A percentile compares a stretch with the other conserved stretches of the same genome.
These are phyloP conservation scores for Wickerhamomyces sp. DNA, from an alignment of 1,139 yeast genomes.

Conservation along the genomic window DNA sequence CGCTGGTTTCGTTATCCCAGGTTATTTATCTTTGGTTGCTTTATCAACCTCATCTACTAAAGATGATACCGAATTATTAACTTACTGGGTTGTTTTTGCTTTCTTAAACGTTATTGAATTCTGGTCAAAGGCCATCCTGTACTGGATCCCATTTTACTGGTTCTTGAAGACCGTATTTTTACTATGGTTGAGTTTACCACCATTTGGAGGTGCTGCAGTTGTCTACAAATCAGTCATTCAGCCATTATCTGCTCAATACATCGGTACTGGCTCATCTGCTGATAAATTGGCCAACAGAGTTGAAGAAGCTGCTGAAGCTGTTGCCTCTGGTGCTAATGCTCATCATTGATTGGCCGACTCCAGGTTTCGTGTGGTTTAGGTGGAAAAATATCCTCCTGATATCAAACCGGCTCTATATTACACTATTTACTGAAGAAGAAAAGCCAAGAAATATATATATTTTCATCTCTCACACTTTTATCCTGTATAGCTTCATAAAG, in stretches of 20 bases:
- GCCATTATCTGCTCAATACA: slow-evolving; percentile 63
- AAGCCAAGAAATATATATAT: too few relatives aligned
- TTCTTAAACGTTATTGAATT: slow-evolving; percentile 86
- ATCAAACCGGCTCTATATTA: too few relatives aligned
- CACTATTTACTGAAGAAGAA: too few relatives aligned
- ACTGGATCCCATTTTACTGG: slow-evolving; percentile 96
- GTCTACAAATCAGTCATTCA: slow-evolving; percentile 61
- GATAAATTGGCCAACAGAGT: slow-evolving; percentile 33
- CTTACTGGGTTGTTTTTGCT: slow-evolving; percentile 97
- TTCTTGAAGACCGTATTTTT: slow-evolving; percentile 85
- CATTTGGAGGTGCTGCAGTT: slow-evolving; percentile 76
- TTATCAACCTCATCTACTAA: slow-evolving; percentile 60
- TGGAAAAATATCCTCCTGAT: too few relatives aligned
- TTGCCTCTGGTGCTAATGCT: slow-evolving; percentile 32
- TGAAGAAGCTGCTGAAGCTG: slow-evolving; percentile 46
- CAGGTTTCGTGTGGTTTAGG: too few relatives aligned
- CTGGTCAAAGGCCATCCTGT: slow-evolving; percentile 89
- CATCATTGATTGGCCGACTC: background rate
- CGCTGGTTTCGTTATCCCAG: slow-evolving; percentile 88
- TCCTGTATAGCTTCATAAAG: slow-evolving; percentile 5
- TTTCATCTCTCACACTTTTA: too few relatives aligned
- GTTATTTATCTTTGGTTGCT: slow-evolving; percentile 83
- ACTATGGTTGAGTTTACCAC: slow-evolving; percentile 84
- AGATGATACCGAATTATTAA: slow-evolving; percentile 83
- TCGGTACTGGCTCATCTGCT: slow-evolving; percentile 19